A percentile compares a stretch with the other conserved stretches of the same genome.
These are phyloP conservation scores for Desmodesmus armatus DNA, from an alignment of 139 green algal species.

Conservation along the genomic window DNA sequence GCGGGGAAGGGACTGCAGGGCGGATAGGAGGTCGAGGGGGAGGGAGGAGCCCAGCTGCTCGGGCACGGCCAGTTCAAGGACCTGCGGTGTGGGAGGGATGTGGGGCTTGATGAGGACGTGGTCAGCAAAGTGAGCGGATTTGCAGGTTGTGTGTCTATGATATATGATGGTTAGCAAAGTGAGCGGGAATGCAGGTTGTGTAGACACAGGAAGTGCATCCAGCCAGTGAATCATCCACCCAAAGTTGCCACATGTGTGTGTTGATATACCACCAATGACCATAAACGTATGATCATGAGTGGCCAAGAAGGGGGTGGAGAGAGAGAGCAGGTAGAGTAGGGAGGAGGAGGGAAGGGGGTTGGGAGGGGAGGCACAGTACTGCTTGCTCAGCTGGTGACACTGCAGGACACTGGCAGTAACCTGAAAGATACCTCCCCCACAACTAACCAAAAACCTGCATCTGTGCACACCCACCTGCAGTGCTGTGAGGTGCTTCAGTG, in stretches of 20 bases:
- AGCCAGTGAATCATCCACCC: background rate
- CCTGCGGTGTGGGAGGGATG: background rate
- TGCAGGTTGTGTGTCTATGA: background rate
- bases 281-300: no score
- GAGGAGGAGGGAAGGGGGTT: no score
- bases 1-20: background rate
- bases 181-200: background rate
- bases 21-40: constrained; percentile 6
- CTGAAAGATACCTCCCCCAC: no score
- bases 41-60: background rate
- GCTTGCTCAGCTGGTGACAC: no score
- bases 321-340: no score
- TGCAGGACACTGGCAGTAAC: no score
- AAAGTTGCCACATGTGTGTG: background rate
- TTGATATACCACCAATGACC: no score
- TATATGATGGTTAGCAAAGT: background rate
- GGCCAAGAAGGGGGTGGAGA: no score
- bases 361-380: no score
- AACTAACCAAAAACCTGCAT: background rate
- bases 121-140: background rate
- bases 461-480: constrained; percentile 17
- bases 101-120: background rate
- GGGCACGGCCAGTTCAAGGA: constrained; percentile 21
- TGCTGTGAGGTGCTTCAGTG: background rate
- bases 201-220: background rate